phyloP scores from a whole-genome alignment of 1,139 yeast species.

The Scheffersomyces titani region DNA sequence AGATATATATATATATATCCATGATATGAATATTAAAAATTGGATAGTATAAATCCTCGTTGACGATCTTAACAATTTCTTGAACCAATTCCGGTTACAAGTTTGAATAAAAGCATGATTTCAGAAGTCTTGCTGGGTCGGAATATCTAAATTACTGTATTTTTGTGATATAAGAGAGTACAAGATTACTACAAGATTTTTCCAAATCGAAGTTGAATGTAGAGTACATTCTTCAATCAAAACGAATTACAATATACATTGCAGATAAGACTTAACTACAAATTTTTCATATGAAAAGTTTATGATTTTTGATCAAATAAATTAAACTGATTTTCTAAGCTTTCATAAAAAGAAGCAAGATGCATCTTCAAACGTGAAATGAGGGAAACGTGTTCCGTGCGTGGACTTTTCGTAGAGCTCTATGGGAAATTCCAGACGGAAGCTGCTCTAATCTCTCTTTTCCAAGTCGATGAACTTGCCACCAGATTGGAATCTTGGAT shows the following conservation, averaged over 20 bases:
- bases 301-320: too few species aligned
- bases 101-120: too few species aligned
- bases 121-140: too few species aligned
- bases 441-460: constrained; percentile 27
- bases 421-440: neutral
- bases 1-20: too few species aligned
- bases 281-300: too few species aligned
- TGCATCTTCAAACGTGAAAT: neutral
- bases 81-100: too few species aligned
- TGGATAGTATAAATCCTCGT: too few species aligned
- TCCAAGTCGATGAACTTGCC: constrained; percentile 53
- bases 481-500: constrained; percentile 53
- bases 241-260: neutral
- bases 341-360: neutral
- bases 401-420: neutral
- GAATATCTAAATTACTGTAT: neutral
- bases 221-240: too few species aligned
- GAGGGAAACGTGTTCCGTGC: neutral
- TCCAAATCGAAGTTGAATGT: neutral
- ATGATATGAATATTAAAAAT: too few species aligned
- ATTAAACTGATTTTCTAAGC: neutral
- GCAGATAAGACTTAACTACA: neutral
- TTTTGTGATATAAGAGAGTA: neutral
- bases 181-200: too few species aligned
- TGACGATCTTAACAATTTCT: too few species aligned